These are phyloP conservation scores for Mycothermus thermophilus DNA, from an alignment of 495 filamentous ascomycete species.

Conservation along the genomic window DNA sequence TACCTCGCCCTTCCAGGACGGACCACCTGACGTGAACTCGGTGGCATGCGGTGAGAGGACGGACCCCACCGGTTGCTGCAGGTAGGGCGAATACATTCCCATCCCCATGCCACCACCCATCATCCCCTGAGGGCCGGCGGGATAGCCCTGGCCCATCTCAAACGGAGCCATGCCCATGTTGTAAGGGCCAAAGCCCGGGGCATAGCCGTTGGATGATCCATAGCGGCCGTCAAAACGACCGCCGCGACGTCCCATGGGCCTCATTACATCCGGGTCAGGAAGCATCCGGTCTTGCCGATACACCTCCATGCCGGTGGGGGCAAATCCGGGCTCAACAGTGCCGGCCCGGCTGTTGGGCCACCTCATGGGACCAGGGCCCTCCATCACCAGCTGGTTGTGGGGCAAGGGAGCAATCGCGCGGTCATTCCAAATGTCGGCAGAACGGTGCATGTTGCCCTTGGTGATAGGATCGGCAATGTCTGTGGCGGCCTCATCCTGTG, in stretches of 20 bases:
- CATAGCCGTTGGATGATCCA: slow-evolving; percentile 14
- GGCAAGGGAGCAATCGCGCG: slow-evolving; percentile 14
- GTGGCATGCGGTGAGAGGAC: slow-evolving; percentile 72
- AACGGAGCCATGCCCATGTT: slow-evolving; percentile 20
- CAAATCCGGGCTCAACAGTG: slow-evolving; percentile 17
- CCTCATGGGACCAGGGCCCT: slow-evolving; percentile 20
- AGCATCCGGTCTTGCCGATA: slow-evolving; percentile 33
- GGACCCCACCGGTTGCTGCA: slow-evolving; percentile 59
- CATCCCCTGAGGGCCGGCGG: slow-evolving; percentile 15
- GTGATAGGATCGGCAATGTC: slow-evolving; percentile 50
- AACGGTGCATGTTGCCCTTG: slow-evolving; percentile 43
- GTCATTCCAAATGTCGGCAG: slow-evolving; percentile 50
- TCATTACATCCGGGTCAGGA: slow-evolving; percentile 32
- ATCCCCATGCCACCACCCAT: slow-evolving; percentile 22
- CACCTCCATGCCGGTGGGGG: slow-evolving; percentile 17
- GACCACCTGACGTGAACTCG: slow-evolving; percentile 51
- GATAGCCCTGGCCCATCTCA: slow-evolving; percentile 19
- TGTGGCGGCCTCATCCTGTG: slow-evolving; percentile 53
- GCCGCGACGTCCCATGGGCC: slow-evolving; percentile 23
- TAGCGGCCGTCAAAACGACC: slow-evolving; percentile 34
- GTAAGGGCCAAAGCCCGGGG: slow-evolving; percentile 12
- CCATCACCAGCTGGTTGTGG: slow-evolving; percentile 23
- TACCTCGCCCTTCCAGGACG: slow-evolving; percentile 41
- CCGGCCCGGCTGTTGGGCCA: slow-evolving; percentile 27
- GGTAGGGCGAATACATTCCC: slow-evolving; percentile 47